phyloP scores from a whole-genome alignment of 257 asterid genomes.

The Fraxinus americana region DNA sequence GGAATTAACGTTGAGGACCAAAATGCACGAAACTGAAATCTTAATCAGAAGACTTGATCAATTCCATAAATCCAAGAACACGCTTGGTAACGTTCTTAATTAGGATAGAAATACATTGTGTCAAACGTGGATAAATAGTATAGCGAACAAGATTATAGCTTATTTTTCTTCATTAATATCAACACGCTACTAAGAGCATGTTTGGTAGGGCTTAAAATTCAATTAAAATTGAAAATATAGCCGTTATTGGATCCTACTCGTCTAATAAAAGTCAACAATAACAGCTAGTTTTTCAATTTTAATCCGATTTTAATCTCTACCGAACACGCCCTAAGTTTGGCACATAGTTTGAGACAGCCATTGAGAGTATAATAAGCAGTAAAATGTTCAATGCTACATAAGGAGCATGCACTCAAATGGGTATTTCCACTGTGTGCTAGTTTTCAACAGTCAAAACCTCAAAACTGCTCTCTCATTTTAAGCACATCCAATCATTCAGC shows the following conservation, averaged over 20 bases:
- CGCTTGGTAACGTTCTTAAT: neutral
- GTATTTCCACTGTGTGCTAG: neutral
- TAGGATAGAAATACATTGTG: too few species aligned
- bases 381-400: neutral
- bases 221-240: too few species aligned
- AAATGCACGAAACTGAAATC: too few species aligned
- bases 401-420: slow-evolving; percentile 1
- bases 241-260: too few species aligned
- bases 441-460: neutral
- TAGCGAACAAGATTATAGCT: neutral
- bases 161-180: neutral
- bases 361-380: neutral
- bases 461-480: neutral
- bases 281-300: too few species aligned
- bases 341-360: neutral
- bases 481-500: neutral
- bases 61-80: too few species aligned
- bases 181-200: neutral
- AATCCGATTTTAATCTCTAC: too few species aligned
- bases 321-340: too few species aligned
- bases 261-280: too few species aligned
- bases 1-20: too few species aligned
- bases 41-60: too few species aligned
- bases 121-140: neutral
- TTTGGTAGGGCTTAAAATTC: too few species aligned